phyloP scores from a whole-genome alignment of 768 basidiomycete genomes.

The Imleria badia region DNA sequence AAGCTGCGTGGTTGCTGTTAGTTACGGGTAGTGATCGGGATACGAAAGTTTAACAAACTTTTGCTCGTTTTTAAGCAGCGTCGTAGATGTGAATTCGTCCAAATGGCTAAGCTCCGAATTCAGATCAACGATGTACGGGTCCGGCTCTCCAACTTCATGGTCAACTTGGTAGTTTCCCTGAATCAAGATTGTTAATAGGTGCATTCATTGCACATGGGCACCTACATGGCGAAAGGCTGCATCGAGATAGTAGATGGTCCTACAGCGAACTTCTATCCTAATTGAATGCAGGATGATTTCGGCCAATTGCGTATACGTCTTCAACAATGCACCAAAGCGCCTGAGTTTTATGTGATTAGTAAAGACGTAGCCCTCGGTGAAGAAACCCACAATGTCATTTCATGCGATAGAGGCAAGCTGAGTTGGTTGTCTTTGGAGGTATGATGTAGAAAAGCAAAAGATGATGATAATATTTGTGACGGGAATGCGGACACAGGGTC shows the following conservation, averaged over 20 bases:
- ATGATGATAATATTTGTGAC: constrained; percentile 45
- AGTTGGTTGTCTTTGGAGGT: constrained; percentile 47
- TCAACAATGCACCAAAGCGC: constrained; percentile 86
- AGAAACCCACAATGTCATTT: constrained; percentile 80
- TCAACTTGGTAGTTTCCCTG: constrained; percentile 86
- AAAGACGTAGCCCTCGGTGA: neutral
- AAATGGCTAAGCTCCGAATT: constrained; percentile 76
- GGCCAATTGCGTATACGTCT: constrained; percentile 88
- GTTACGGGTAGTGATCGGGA: neutral
- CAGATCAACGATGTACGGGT: constrained; percentile 83
- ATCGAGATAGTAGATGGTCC: constrained; percentile 77
- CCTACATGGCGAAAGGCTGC: constrained; percentile 75
- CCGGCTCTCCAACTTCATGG: constrained; percentile 86
- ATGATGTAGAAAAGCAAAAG: constrained; percentile 43
- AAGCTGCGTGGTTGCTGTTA: constrained; percentile 51
- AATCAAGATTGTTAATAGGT: constrained; percentile 9
- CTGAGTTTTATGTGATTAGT: constrained; percentile 40
- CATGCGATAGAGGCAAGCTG: constrained; percentile 74
- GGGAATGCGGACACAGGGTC: constrained; percentile 48
- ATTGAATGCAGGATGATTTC: constrained; percentile 86
- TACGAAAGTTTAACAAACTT: constrained; percentile 46
- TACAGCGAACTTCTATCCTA: constrained; percentile 83
- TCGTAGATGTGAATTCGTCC: constrained; percentile 65
- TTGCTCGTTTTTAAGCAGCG: constrained; percentile 63
- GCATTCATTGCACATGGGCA: constrained; percentile 6